Conservation (phyloP, 495 filamentous ascomycete species). For the Penicillium pulvis region DNA sequence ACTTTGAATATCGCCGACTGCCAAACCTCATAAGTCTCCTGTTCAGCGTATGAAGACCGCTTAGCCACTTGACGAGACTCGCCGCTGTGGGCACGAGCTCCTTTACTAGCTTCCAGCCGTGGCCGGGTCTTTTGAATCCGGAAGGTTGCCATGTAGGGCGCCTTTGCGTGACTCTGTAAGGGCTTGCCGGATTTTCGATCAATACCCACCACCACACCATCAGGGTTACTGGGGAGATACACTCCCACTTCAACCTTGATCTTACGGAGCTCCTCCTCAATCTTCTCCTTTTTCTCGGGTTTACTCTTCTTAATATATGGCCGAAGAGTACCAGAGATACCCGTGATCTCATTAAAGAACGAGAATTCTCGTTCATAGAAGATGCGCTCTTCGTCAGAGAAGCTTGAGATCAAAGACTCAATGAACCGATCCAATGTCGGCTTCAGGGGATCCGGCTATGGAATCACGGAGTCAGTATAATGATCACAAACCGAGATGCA, state of each 20-base stretch:
- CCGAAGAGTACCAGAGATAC: slow-evolving; percentile 90
- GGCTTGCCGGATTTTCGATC: slow-evolving; percentile 97
- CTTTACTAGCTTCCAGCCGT: slow-evolving; percentile 29
- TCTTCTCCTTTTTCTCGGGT: slow-evolving; percentile 97
- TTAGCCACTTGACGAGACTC: slow-evolving; percentile 56
- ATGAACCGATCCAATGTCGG: slow-evolving; percentile 91
- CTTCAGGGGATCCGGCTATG: slow-evolving; percentile 86
- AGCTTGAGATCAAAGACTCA: slow-evolving; percentile 77
- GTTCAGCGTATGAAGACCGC: slow-evolving; percentile 38
- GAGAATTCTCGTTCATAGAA: slow-evolving; percentile 96
- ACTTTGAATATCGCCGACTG: slow-evolving; percentile 99
- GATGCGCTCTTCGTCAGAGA: slow-evolving; percentile 70
- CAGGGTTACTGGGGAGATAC: slow-evolving; percentile 95
- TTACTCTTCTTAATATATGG: slow-evolving; percentile 92
- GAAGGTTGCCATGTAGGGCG: slow-evolving; percentile 98
- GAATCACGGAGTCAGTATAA: slow-evolving; percentile 29
- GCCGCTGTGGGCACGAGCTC: slow-evolving; percentile 29
- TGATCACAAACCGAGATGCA: not conserved
- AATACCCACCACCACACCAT: slow-evolving; percentile 95
- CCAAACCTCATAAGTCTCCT: slow-evolving; percentile 83
- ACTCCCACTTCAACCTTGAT: slow-evolving; percentile 96
- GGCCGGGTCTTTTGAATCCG: slow-evolving; percentile 80
- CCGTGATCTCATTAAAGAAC: slow-evolving; percentile 97
- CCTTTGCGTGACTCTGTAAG: slow-evolving; percentile 95
- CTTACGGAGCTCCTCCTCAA: slow-evolving; percentile 95